These are phyloP conservation scores for Trypethelium eluteriae DNA, from an alignment of 495 filamentous ascomycete species.

Conservation along the genomic window DNA sequence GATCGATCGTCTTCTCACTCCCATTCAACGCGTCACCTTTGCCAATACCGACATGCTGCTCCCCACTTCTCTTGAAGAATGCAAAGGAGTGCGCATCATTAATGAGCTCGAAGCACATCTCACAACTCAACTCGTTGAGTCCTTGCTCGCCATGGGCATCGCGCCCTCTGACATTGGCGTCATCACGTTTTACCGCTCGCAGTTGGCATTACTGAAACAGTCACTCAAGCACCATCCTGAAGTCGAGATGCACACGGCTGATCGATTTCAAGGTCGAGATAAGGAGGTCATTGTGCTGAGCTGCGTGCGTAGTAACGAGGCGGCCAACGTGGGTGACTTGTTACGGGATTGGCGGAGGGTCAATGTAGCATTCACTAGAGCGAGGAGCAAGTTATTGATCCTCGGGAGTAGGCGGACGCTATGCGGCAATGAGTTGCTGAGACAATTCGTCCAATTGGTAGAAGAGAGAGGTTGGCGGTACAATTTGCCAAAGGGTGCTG, in stretches of 20 bases:
- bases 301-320: constrained; percentile 78
- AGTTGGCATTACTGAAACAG: constrained; percentile 56
- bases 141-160: constrained; percentile 66
- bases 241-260: constrained; percentile 92
- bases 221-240: constrained; percentile 30
- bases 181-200: constrained; percentile 95
- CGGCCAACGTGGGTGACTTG: constrained; percentile 73
- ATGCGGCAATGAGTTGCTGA: constrained; percentile 64
- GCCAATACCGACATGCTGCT: constrained; percentile 77
- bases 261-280: constrained; percentile 92
- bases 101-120: constrained; percentile 74
- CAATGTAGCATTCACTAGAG: constrained; percentile 91
- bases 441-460: constrained; percentile 66
- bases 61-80: constrained; percentile 52
- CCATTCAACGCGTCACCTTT: constrained; percentile 65
- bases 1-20: constrained; percentile 68
- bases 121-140: constrained; percentile 67
- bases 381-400: constrained; percentile 81
- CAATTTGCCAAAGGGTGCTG: constrained; percentile 54
- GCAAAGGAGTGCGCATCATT: constrained; percentile 72
- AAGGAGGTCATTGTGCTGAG: constrained; percentile 83
- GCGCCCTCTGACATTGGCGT: constrained; percentile 76
- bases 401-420: constrained; percentile 74
- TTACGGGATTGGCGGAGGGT: constrained; percentile 86
- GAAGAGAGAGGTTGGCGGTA: constrained; percentile 67